A percentile compares a stretch with the other conserved stretches of the same genome.
These are phyloP conservation scores for Xylaria sp. DNA, from an alignment of 2,329 filamentous ascomycete species.

Conservation along the genomic window DNA sequence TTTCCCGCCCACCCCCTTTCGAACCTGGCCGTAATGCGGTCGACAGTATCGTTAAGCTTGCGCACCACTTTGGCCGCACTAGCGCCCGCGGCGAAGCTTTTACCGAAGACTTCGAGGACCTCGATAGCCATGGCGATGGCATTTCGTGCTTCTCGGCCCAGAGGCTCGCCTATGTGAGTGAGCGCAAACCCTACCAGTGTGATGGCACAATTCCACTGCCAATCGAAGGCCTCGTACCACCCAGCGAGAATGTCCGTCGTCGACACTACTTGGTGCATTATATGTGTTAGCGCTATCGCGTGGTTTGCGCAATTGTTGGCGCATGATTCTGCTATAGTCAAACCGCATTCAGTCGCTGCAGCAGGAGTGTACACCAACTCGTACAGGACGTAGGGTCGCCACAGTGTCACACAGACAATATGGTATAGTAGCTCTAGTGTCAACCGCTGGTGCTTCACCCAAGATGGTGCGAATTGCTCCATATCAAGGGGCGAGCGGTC, in stretches of 20 bases:
- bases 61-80: constrained; percentile 4
- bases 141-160: constrained; percentile 11
- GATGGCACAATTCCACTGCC: constrained; percentile 55
- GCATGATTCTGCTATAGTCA: constrained; percentile 15
- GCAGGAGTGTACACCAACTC: constrained; percentile 8
- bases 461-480: constrained; percentile 52
- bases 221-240: constrained; percentile 54
- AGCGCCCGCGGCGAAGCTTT: constrained; percentile 19
- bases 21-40: neutral
- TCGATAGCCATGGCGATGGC: constrained; percentile 25
- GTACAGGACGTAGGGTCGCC: constrained; percentile 55
- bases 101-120: constrained; percentile 34
- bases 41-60: neutral
- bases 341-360: neutral
- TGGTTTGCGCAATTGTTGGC: constrained; percentile 45
- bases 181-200: constrained; percentile 37
- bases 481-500: constrained; percentile 48
- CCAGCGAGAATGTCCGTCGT: constrained; percentile 50
- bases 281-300: constrained; percentile 52
- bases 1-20: neutral
- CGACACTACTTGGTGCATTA: constrained; percentile 51
- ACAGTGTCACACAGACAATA: constrained; percentile 51
- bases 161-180: constrained; percentile 23
- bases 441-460: constrained; percentile 55
- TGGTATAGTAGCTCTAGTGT: constrained; percentile 56